These are phyloP conservation scores for Sarocladium brachiariae DNA, from an alignment of 2,329 filamentous ascomycete genomes.

Conservation along the genomic window DNA sequence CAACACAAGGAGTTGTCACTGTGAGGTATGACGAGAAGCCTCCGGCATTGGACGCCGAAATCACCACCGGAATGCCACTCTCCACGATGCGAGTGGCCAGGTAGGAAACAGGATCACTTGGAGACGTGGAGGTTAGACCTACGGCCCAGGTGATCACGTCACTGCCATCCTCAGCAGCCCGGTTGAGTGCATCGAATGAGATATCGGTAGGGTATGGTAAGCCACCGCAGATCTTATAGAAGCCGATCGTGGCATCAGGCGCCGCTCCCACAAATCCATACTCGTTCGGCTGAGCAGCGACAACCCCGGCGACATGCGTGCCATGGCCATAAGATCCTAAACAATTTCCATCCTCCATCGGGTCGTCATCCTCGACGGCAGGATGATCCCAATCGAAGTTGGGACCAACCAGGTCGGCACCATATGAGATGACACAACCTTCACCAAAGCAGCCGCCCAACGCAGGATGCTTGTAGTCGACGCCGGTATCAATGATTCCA, in stretches of 20 bases:
- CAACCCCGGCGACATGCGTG: conserved; percentile 16
- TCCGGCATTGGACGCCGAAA: conserved; percentile 23
- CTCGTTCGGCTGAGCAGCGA: conserved; percentile 15
- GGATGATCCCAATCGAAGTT: conserved; percentile 13
- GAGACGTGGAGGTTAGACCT: conserved; percentile 15
- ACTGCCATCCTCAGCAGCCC: conserved; percentile 44
- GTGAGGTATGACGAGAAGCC: conserved; percentile 12
- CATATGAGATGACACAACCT: conserved; percentile 30
- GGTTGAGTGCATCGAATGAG: conserved; percentile 45
- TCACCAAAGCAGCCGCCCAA: conserved; percentile 53
- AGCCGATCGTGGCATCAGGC: conserved; percentile 42
- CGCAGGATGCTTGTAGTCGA: conserved; percentile 53
- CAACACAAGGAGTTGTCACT: conserved; percentile 10
- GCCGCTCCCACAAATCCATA: conserved; percentile 47
- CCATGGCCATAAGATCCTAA: conserved; percentile 14
- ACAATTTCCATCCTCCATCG: conserved; percentile 12
- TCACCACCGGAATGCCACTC: conserved; percentile 14
- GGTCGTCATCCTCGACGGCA: conserved; percentile 15
- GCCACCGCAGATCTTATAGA: conserved; percentile 47
- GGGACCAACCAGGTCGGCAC: conserved; percentile 21
- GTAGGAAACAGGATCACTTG: conserved; percentile 34
- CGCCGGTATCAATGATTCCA: conserved; percentile 39
- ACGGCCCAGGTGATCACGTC: conserved; percentile 21
- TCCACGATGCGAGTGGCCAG: conserved; percentile 35
- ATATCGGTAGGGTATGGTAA: conserved; percentile 39